Evolutionary conservation across 1,284 basidiomycete species (phyloP), one percentile per base, ranked within the genome.

Genomic region (Anthracocystis walkeri): DNA sequence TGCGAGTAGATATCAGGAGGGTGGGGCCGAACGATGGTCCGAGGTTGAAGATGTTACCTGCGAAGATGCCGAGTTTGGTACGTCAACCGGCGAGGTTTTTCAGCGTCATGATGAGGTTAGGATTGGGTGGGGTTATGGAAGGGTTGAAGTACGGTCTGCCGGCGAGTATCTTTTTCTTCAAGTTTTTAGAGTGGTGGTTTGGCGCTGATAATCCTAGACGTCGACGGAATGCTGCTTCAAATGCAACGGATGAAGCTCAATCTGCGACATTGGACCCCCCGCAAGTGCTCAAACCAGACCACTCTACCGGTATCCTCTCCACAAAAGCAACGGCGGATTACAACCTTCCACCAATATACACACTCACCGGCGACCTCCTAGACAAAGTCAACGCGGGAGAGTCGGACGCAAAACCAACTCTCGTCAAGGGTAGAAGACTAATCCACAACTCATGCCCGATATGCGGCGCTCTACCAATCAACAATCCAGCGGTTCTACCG

Each of bases 131-230:
- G 27, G 40, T 79, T 16, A 80, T 85, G 49, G 86, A 86, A 58
- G 74, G 67, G 2, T 87, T 95, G 50, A 91, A 92, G 75, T 88
- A 96, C 49, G 89, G 95, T 16, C 89, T 97, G 11, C 94, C 97
- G 2, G 92, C 93, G 4, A 91, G 94, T 38, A 95, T 99, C 68
- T 97, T 99, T 86, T 92, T 94, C 84, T 89, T 99, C 88, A 97
- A 97, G 86, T 96, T 99, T 86, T 88, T 97, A 33, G 95, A 99
- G 86, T 99, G 97, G 95, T 99, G 97, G 95, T 99, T 98, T 86
- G 96, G 94, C 18, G 93, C 95, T 10, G 90, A 90, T 31, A 97
- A 95, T 3, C 95, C 95, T 0, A 62, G 81, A 8, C 71, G 80
- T 0, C 75, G 85, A 4, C 35, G 16, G 12, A 10, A 4, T 14